These are phyloP conservation scores for Saturnispora sanitii DNA, from an alignment of 805 yeast species.

Conservation along the genomic window DNA sequence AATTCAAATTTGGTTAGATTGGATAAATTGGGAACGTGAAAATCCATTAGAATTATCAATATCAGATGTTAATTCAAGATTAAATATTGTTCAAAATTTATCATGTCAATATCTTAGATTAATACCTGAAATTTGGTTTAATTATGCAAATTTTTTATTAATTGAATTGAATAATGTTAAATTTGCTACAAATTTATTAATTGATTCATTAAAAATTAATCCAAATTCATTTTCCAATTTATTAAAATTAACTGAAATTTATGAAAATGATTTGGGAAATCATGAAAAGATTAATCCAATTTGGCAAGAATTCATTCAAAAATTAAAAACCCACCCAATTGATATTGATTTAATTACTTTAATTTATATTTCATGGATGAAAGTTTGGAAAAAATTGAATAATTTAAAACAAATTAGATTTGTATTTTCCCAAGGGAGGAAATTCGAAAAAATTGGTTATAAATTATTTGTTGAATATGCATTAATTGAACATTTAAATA, in stretches of 20 bases:
- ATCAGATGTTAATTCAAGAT: slow-evolving; percentile 41
- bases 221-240: slow-evolving; percentile 62
- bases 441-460: slow-evolving; percentile 51
- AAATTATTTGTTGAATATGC: slow-evolving; percentile 80
- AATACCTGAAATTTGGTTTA: slow-evolving; percentile 72
- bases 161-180: slow-evolving; percentile 11
- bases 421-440: slow-evolving; percentile 61
- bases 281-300: slow-evolving; percentile 39
- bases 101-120: slow-evolving; percentile 53
- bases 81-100: slow-evolving; percentile 64
- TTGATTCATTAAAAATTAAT: slow-evolving; percentile 49
- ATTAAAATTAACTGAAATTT: slow-evolving; percentile 57
- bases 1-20: slow-evolving; percentile 49
- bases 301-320: slow-evolving; percentile 42
- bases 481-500: slow-evolving; percentile 62
- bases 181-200: slow-evolving; percentile 34
- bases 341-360: slow-evolving; percentile 36
- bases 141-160: slow-evolving; percentile 29
- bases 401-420: slow-evolving; percentile 50
- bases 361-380: slow-evolving; percentile 62
- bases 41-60: slow-evolving; percentile 57
- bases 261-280: slow-evolving; percentile 49
- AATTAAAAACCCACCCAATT: slow-evolving; percentile 27
- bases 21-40: slow-evolving; percentile 72
- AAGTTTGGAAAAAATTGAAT: slow-evolving; percentile 49